A percentile compares a stretch with the other conserved stretches of the same genome.
Conservation (phyloP, 805 yeast genomes). For the Pichia membranifaciens region DNA sequence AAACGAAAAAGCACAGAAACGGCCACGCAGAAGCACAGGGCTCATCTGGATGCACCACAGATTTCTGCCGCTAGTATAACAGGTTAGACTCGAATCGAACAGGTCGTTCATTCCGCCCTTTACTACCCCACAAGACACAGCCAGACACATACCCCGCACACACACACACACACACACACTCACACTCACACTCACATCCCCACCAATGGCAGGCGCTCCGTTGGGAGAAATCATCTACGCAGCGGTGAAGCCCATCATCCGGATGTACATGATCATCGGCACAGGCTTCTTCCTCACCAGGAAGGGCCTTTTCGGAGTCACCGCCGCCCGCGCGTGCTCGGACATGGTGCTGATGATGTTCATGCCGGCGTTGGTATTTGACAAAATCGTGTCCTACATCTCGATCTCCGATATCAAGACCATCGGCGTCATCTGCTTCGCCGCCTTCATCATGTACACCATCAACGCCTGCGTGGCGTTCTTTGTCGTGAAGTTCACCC, state of each 20-base stretch:
- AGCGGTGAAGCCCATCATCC: conserved; percentile 70
- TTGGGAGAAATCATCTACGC: conserved; percentile 31
- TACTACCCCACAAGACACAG: no score
- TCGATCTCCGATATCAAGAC: conserved; percentile 60
- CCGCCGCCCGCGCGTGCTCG: conserved; percentile 57
- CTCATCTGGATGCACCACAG: no score
- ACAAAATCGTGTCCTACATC: conserved; percentile 56
- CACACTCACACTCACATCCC: neutral
- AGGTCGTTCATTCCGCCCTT: no score
- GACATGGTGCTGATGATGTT: conserved; percentile 56
- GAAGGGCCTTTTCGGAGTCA: conserved; percentile 52
- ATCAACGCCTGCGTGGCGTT: conserved; percentile 46
- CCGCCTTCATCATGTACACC: conserved; percentile 45
- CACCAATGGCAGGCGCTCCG: conserved; percentile 15
- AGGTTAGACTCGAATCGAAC: no score
- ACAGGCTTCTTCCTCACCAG: conserved; percentile 60
- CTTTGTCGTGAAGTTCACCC: conserved; percentile 28
- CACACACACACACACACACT: no score
- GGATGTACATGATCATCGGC: conserved; percentile 65
- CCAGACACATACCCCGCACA: no score
- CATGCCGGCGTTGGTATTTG: conserved; percentile 62
- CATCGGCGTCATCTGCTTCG: conserved; percentile 56
- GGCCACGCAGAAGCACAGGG: no score
- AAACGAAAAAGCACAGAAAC: no score
- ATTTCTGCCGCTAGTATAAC: no score